phyloP scores from a whole-genome alignment of 257 asterid species.

The Sherardia arvensis region DNA sequence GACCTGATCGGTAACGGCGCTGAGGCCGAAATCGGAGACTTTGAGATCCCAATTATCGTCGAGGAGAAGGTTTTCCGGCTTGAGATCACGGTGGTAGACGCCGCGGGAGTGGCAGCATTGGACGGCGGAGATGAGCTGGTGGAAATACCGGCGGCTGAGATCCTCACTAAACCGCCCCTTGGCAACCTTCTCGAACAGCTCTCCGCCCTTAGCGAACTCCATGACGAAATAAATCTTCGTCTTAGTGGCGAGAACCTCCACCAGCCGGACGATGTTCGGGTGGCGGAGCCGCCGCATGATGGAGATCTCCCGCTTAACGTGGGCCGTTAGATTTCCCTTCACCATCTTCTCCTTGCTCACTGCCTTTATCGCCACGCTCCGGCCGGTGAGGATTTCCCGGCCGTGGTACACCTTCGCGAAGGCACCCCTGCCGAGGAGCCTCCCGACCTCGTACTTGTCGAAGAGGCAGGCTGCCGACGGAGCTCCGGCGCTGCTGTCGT shows the following conservation, averaged over 20 bases:
- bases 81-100: conserved; percentile 74
- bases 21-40: conserved; percentile 75
- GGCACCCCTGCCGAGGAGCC: conserved; percentile 64
- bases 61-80: conserved; percentile 63
- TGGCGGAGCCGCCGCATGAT: conserved; percentile 72
- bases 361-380: conserved; percentile 60
- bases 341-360: conserved; percentile 46
- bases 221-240: conserved; percentile 57
- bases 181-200: conserved; percentile 52
- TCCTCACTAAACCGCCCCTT: conserved; percentile 62
- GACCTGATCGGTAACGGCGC: conserved; percentile 57
- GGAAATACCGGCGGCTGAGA: conserved; percentile 73
- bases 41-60: conserved; percentile 65
- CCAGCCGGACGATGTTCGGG: conserved; percentile 63
- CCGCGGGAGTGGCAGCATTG: conserved; percentile 72
- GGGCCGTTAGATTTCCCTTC: conserved; percentile 36
- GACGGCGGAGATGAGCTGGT: conserved; percentile 64
- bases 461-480: conserved; percentile 17
- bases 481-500: not conserved
- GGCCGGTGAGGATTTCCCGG: conserved; percentile 34
- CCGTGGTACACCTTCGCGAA: conserved; percentile 81
- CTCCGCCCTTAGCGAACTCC: conserved; percentile 79
- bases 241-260: conserved; percentile 66
- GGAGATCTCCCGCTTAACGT: conserved; percentile 49
- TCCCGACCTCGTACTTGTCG: conserved; percentile 57